Evolutionary conservation across 2,329 filamentous ascomycete genomes (phyloP).

Genomic region (Aspergillus tamarii): DNA sequence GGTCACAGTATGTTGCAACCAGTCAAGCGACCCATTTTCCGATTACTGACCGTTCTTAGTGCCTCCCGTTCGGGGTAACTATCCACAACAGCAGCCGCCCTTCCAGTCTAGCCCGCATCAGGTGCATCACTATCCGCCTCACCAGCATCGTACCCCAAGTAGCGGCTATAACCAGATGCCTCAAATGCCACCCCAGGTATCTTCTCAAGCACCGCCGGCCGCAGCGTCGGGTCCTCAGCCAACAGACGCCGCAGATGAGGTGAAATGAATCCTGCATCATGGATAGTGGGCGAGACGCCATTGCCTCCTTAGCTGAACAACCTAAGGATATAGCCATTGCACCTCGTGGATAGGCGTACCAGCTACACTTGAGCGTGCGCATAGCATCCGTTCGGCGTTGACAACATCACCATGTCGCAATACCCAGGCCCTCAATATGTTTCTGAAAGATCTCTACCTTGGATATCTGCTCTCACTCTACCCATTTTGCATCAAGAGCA

Average conservation of each 20-base stretch:
- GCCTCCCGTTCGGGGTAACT: conserved; percentile 62
- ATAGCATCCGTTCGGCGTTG: conserved; percentile 9
- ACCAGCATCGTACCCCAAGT: conserved; percentile 59
- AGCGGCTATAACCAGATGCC: conserved; percentile 57
- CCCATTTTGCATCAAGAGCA: conserved; percentile 7
- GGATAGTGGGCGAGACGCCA: conserved; percentile 10
- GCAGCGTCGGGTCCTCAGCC: conserved; percentile 43
- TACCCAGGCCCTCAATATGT: conserved; percentile 7
- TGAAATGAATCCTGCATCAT: conserved; percentile 46
- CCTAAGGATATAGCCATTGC: conserved; percentile 8
- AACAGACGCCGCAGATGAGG: conserved; percentile 49
- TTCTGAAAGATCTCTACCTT: conserved; percentile 17
- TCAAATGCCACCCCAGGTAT: conserved; percentile 49
- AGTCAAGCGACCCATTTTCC: background rate
- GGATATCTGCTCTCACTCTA: conserved; percentile 12
- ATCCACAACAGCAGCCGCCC: conserved; percentile 64
- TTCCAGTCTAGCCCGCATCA: conserved; percentile 69
- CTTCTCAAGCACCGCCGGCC: conserved; percentile 39
- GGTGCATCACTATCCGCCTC: conserved; percentile 62
- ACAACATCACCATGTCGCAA: conserved; percentile 10
- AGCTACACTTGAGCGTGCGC: conserved; percentile 11
- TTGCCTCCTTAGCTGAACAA: conserved; percentile 8
- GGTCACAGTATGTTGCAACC: conserved; percentile 68
- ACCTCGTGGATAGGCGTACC: conserved; percentile 8
- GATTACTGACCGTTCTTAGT: conserved; percentile 53